A percentile compares a stretch with the other conserved stretches of the same genome.
Conservation (phyloP, 2,329 filamentous ascomycete species). For the Beauveria pseudobassiana region DNA sequence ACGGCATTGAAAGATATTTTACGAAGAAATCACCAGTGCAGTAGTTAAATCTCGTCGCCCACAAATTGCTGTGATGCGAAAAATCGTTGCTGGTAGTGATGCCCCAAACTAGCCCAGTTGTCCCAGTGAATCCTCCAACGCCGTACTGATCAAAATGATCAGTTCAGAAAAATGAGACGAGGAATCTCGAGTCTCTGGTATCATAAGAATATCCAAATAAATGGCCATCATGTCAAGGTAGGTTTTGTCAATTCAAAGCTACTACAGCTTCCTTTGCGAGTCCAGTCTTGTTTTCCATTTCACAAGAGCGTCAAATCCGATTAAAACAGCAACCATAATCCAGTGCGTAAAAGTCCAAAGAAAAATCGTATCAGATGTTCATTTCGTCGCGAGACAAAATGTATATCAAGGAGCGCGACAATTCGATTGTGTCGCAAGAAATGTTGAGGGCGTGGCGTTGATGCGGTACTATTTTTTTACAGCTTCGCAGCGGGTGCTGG, state of each 20-base stretch:
- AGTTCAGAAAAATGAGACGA: not conserved
- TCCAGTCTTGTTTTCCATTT: not conserved
- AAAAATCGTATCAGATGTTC: constrained; percentile 1
- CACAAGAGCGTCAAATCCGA: not conserved
- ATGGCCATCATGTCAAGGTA: constrained; percentile 11
- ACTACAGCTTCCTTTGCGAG: constrained; percentile 7
- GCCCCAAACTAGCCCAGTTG: not conserved
- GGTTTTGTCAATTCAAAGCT: constrained; percentile 12
- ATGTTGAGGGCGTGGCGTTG: not conserved
- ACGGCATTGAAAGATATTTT: not conserved
- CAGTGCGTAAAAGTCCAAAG: not conserved
- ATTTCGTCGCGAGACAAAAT: not conserved
- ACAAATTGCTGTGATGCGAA: not conserved
- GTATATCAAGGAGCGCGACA: not conserved
- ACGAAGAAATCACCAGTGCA: not conserved
- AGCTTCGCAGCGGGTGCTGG: constrained; percentile 56
- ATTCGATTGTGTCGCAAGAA: not conserved
- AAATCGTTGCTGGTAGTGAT: constrained; percentile 1
- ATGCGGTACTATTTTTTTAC: constrained; percentile 26
- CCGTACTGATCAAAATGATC: not conserved
- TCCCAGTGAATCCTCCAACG: not conserved
- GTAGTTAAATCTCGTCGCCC: not conserved
- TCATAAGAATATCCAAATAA: constrained; percentile 5
- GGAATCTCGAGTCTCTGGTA: constrained; percentile 6
- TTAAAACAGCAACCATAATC: not conserved